Conservation (phyloP, 2,329 filamentous ascomycete species). For the Metarhizium rileyi region DNA sequence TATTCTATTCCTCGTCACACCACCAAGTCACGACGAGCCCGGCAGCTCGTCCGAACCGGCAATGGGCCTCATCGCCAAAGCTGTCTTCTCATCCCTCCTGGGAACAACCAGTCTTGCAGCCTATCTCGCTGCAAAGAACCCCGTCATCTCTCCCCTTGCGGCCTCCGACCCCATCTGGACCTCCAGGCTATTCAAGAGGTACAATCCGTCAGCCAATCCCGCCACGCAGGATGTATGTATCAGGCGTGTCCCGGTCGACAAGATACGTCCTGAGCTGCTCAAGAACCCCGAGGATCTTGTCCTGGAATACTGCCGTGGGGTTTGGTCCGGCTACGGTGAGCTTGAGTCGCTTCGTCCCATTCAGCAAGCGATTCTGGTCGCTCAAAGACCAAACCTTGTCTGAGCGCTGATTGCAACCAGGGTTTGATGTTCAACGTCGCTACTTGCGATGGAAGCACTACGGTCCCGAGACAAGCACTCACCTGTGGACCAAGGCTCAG, state of each 20-base stretch:
- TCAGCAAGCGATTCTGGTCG: too few species aligned
- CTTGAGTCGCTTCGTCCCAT: too few species aligned
- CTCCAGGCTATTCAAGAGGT: conserved; percentile 43
- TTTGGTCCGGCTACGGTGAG: conserved; percentile 58
- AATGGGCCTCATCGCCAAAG: not conserved
- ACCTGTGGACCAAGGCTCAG: conserved; percentile 51
- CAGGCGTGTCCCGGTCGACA: conserved; percentile 49
- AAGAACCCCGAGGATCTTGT: conserved; percentile 48
- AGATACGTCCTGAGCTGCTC: conserved; percentile 56
- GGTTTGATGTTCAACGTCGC: conserved; percentile 47
- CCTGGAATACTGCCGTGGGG: conserved; percentile 55
- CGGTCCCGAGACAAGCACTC: conserved; percentile 41
- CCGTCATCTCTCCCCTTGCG: conserved; percentile 46
- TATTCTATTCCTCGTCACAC: too few species aligned
- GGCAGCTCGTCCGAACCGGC: not conserved
- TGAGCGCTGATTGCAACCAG: conserved; percentile 20
- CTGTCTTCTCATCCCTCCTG: not conserved
- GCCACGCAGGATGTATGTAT: conserved; percentile 55
- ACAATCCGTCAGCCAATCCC: conserved; percentile 55
- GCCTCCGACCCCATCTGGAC: conserved; percentile 49
- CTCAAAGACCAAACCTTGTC: too few species aligned
- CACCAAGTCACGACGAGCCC: not conserved
- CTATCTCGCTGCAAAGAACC: conserved; percentile 40
- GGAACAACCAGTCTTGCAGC: conserved; percentile 12
- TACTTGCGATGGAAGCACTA: conserved; percentile 51